Evolutionary conservation across 2,329 filamentous ascomycete genomes (phyloP), one percentile per base, ranked within the genome.

Genomic region (Stagonosporopsis vannaccii): DNA sequence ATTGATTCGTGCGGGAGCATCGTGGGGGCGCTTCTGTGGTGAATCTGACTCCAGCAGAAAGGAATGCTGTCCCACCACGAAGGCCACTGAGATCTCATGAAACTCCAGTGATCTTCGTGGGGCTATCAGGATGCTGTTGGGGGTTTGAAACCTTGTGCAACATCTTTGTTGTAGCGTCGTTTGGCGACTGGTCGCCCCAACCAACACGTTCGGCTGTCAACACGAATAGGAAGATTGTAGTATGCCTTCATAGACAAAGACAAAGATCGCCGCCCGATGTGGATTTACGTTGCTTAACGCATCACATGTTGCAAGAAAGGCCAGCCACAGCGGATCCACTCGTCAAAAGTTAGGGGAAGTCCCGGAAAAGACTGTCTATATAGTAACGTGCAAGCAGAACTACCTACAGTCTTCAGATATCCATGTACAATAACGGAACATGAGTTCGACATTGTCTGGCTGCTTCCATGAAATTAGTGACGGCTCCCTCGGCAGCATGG

Each of bases 41-140:
- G 19, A 17, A 39, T 26, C 52, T 47, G 53, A 37, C 47, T 56
- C 36, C 43, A 41, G 36, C 12, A 51, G 17, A 32, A n/a, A 43
- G 41, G 42, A 47, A 45, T 51, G 47, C 11, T 45, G 52, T 45
- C 28, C 47, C 22, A 42, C 25, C 23, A 51, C 36, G 7, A 25
- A 42, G 47, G 30, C 47, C 47, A 36, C 30, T 47, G 36, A 37
- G 32, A 56, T 56, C 47, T 51, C 47, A 35, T 26, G 33, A 36
- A 42, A 33, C 39, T 47, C 41, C 47, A 46, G 12, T 46, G 20
- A 26, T 51, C 30, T 48, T 32, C 32, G 36, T 47, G 36, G 23
- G 43, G 39, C 37, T 25, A 47, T 42, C 53, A 46, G 36, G 50
- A 20, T 23, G n/a, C 20, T 37, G 17, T 22, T 39, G 36, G 32